Conservation (phyloP, 208 protist genomes). For the Tritrichomonas foetus region DNA sequence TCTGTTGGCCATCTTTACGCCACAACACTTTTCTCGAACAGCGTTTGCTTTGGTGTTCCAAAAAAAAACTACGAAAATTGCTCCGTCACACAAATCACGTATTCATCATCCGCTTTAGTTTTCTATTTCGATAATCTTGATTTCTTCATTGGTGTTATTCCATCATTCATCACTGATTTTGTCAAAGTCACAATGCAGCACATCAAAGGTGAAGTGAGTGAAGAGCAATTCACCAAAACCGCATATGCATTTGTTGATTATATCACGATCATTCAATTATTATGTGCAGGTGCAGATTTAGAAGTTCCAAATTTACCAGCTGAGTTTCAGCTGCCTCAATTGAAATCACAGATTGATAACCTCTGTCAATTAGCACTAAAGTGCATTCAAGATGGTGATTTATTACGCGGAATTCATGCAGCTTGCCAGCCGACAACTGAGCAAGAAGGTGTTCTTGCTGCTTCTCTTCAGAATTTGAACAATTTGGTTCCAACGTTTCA, state of each 20-base stretch:
- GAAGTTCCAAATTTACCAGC: background rate
- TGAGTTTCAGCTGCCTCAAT: background rate
- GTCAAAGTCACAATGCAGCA: no score
- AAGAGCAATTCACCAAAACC: background rate
- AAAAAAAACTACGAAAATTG: no score
- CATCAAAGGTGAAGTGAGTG: background rate
- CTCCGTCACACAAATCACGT: background rate
- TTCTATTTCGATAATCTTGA: background rate
- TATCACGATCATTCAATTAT: background rate
- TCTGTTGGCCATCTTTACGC: no score
- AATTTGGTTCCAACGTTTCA: background rate
- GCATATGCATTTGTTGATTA: background rate
- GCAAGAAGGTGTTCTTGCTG: no score
- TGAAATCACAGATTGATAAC: background rate
- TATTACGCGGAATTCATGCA: background rate
- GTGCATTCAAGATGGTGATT: background rate
- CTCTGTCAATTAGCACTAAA: background rate
- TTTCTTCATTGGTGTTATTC: background rate
- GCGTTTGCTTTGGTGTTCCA: no score
- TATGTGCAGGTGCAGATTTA: background rate
- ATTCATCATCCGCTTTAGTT: background rate
- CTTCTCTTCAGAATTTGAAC: background rate
- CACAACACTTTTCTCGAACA: no score
- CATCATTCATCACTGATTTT: background rate
- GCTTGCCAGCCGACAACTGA: background rate